phyloP scores from a whole-genome alignment of 2,329 filamentous ascomycete species.

The Cadophora gregata region DNA sequence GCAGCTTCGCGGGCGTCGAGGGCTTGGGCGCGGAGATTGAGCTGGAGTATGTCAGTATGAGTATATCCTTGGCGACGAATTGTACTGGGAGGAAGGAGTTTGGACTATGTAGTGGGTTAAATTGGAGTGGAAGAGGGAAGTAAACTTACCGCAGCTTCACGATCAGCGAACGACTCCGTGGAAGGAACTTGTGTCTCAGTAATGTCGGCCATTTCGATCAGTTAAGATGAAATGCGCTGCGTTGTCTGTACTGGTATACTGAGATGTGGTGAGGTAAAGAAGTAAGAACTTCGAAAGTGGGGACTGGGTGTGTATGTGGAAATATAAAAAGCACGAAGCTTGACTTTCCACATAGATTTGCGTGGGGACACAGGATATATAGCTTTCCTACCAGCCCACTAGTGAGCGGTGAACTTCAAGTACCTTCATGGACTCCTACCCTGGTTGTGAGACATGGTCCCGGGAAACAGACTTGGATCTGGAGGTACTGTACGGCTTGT shows the following conservation, averaged over 20 bases:
- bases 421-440: neutral
- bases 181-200: neutral
- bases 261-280: neutral
- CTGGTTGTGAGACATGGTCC: neutral
- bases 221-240: conserved; percentile 27
- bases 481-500: neutral
- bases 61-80: neutral
- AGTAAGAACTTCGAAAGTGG: neutral
- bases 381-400: neutral
- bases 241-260: neutral
- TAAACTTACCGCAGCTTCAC: conserved; percentile 27
- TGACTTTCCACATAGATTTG: neutral
- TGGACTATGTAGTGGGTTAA: neutral
- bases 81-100: neutral
- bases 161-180: conserved; percentile 21
- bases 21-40: conserved; percentile 16
- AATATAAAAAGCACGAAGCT: conserved; percentile 28
- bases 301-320: neutral
- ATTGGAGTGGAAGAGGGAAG: neutral
- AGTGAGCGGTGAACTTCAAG: conserved; percentile 22
- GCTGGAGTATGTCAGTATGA: neutral
- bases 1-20: conserved; percentile 18
- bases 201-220: conserved; percentile 32
- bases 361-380: conserved; percentile 15
- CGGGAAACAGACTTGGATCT: neutral